Conservation (phyloP, 495 filamentous ascomycete genomes). For the Aspergillus sclerotiicarbonarius region DNA sequence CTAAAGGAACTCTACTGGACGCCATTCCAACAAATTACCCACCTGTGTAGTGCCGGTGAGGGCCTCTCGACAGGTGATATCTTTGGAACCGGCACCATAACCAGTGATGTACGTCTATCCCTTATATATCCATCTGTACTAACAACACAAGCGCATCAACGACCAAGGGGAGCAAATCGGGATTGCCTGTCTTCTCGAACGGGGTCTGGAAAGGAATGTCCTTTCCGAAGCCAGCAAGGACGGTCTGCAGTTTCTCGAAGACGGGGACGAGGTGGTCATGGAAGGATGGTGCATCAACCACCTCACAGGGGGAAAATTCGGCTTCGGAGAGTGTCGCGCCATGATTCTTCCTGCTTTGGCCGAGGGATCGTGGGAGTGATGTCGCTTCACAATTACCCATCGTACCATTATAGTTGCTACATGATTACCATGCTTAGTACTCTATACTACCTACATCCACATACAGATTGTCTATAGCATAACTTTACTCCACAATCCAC, state of each 20-base stretch:
- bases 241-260: constrained; percentile 18
- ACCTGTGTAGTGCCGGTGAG: constrained; percentile 20
- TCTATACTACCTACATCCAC: too few species aligned
- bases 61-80: constrained; percentile 24
- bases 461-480: too few species aligned
- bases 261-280: constrained; percentile 28
- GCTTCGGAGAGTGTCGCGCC: constrained; percentile 25
- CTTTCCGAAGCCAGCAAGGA: constrained; percentile 5
- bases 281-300: constrained; percentile 24
- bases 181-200: constrained; percentile 24
- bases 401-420: too few species aligned
- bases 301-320: constrained; percentile 12
- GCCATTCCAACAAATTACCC: constrained; percentile 25
- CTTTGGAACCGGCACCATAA: constrained; percentile 27
- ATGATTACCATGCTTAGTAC: too few species aligned
- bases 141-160: constrained; percentile 10
- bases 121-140: not conserved
- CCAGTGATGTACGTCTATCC: constrained; percentile 16
- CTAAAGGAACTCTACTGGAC: constrained; percentile 29
- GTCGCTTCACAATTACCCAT: too few species aligned
- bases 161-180: constrained; percentile 14
- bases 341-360: constrained; percentile 18
- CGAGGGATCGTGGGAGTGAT: not conserved
- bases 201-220: constrained; percentile 9
- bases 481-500: too few species aligned